phyloP scores from a whole-genome alignment of 768 basidiomycete genomes.

The Punctularia strigosozonata region DNA sequence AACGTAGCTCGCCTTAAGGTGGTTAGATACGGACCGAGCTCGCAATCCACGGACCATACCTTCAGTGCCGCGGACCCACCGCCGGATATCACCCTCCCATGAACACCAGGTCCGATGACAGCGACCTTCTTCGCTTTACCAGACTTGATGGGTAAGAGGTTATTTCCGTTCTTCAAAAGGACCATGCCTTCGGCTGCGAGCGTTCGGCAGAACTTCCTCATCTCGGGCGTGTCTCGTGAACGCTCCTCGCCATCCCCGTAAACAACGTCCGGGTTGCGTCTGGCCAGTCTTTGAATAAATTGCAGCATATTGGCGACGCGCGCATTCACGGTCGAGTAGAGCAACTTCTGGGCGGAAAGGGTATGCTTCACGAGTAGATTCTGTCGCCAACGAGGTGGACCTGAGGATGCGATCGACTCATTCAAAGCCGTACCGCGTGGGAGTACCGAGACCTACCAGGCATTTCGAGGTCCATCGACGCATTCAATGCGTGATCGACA shows the following conservation, averaged over 20 bases:
- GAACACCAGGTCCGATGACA: constrained; percentile 60
- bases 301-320: constrained; percentile 37
- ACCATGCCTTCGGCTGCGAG: constrained; percentile 55
- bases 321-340: constrained; percentile 32
- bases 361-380: constrained; percentile 24
- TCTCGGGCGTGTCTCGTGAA: constrained; percentile 39
- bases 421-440: too few species aligned
- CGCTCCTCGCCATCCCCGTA: constrained; percentile 52
- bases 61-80: constrained; percentile 65
- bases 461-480: constrained; percentile 38
- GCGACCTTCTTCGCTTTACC: constrained; percentile 36
- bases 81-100: constrained; percentile 54
- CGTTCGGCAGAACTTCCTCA: constrained; percentile 38
- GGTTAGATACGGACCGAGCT: too few species aligned
- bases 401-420: too few species aligned
- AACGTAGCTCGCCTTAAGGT: constrained; percentile 55
- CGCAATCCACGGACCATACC: too few species aligned
- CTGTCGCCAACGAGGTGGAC: constrained; percentile 29
- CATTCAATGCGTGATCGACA: constrained; percentile 28
- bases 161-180: constrained; percentile 47
- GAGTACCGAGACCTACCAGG: too few species aligned
- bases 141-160: constrained; percentile 40
- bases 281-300: constrained; percentile 47
- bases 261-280: constrained; percentile 43
- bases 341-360: constrained; percentile 39